Evolutionary conservation across 2,329 filamentous ascomycete species (phyloP).

Genomic region (Hirsutella rhossiliensis): DNA sequence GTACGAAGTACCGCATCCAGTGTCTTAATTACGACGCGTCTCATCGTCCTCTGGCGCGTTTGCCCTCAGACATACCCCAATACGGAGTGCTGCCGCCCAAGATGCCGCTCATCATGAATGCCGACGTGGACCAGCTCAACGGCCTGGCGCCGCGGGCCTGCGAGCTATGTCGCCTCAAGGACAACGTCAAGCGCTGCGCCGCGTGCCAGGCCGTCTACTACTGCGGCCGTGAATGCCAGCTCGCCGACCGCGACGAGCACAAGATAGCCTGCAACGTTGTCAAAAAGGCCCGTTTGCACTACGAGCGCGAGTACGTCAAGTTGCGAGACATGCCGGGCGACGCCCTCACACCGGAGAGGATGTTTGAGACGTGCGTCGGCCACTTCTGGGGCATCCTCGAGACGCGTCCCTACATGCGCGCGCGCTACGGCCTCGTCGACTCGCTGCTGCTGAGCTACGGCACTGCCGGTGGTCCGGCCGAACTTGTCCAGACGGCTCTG

Average conservation of each 20-base stretch:
- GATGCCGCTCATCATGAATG: not conserved
- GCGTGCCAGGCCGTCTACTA: slow-evolving; percentile 5
- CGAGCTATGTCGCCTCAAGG: slow-evolving; percentile 6
- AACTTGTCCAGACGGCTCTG: slow-evolving; percentile 19
- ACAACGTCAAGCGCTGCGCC: slow-evolving; percentile 3
- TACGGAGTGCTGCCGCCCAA: not conserved
- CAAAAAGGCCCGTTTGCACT: slow-evolving; percentile 1
- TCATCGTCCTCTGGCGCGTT: too few species aligned
- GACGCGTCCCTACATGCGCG: slow-evolving; percentile 33
- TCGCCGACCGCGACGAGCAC: slow-evolving; percentile 1
- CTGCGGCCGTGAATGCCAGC: slow-evolving; percentile 3
- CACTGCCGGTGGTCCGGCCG: slow-evolving; percentile 13
- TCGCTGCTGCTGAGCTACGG: slow-evolving; percentile 15
- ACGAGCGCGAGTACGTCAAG: slow-evolving; percentile 19
- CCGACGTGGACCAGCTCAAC: not conserved
- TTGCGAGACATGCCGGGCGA: slow-evolving; percentile 20
- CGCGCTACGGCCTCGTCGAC: slow-evolving; percentile 16
- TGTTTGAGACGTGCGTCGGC: slow-evolving; percentile 26
- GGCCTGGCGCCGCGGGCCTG: slow-evolving; percentile 5
- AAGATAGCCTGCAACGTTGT: slow-evolving; percentile 1
- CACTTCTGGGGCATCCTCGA: slow-evolving; percentile 27
- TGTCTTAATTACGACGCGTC: too few species aligned
- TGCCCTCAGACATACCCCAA: too few species aligned
- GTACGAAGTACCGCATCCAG: too few species aligned
- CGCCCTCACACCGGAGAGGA: slow-evolving; percentile 13